phyloP scores from a whole-genome alignment of 768 basidiomycete genomes.

The Termitomyces sp. region DNA sequence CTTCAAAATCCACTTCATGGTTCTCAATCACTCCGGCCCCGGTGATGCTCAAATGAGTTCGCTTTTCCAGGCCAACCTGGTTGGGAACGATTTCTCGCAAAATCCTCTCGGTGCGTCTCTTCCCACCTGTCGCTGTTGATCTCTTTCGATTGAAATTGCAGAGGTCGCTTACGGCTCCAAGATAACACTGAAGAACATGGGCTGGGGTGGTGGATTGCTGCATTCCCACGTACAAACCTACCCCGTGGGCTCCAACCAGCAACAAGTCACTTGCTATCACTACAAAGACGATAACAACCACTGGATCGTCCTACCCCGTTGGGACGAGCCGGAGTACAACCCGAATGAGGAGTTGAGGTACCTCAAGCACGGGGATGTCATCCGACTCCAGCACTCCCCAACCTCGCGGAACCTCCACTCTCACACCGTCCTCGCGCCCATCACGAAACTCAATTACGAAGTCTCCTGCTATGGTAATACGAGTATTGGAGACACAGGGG shows the following conservation, averaged over 20 bases:
- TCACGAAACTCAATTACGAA: slow-evolving; percentile 86
- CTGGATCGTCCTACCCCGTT: slow-evolving; percentile 74
- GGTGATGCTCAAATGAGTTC: slow-evolving; percentile 99
- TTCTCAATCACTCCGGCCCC: slow-evolving; percentile 90
- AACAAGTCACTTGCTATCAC: slow-evolving; percentile 98
- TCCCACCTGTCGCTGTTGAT: not conserved
- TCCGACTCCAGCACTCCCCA: slow-evolving; percentile 77
- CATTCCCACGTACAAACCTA: slow-evolving; percentile 97
- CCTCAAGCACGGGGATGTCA: slow-evolving; percentile 67
- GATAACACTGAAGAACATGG: slow-evolving; percentile 93
- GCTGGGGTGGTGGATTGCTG: slow-evolving; percentile 93
- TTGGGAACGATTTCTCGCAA: slow-evolving; percentile 87
- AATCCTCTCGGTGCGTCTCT: slow-evolving; percentile 73
- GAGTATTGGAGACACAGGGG: slow-evolving; percentile 82
- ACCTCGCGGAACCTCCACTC: slow-evolving; percentile 93
- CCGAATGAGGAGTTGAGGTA: slow-evolving; percentile 63
- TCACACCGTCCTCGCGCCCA: slow-evolving; percentile 80
- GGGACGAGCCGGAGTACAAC: slow-evolving; percentile 69
- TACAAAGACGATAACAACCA: slow-evolving; percentile 99
- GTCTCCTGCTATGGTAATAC: slow-evolving; percentile 92
- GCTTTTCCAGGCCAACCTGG: slow-evolving; percentile 93
- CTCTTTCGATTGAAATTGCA: slow-evolving; percentile 17
- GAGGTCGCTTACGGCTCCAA: slow-evolving; percentile 90
- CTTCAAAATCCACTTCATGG: slow-evolving; percentile 95
- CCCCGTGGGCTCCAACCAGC: slow-evolving; percentile 87